A percentile compares a stretch with the other conserved stretches of the same genome.
These are phyloP conservation scores for Phytophthora melonis DNA, from an alignment of 352 stramenopile genomes.

Conservation along the genomic window DNA sequence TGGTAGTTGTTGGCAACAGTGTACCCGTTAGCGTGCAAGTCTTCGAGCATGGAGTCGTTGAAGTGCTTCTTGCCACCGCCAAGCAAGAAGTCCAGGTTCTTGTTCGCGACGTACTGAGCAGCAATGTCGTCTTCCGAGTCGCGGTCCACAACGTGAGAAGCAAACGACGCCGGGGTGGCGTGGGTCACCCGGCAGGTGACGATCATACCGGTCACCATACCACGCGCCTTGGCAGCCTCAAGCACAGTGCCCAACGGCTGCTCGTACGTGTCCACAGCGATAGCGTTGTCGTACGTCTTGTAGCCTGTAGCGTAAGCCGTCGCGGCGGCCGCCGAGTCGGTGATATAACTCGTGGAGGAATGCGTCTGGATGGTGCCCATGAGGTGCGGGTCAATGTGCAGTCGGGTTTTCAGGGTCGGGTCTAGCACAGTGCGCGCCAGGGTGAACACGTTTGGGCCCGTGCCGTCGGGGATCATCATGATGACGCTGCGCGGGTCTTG, in stretches of 20 bases:
- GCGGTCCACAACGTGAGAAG: slow-evolving; percentile 61
- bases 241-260: slow-evolving; percentile 70
- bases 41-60: slow-evolving; percentile 53
- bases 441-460: slow-evolving; percentile 69
- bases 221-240: slow-evolving; percentile 66
- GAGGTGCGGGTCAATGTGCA: slow-evolving; percentile 69
- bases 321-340: slow-evolving; percentile 62
- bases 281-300: slow-evolving; percentile 74
- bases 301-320: slow-evolving; percentile 69
- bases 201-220: slow-evolving; percentile 76
- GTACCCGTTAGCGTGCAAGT: slow-evolving; percentile 57
- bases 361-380: slow-evolving; percentile 69
- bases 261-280: slow-evolving; percentile 65
- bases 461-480: slow-evolving; percentile 83
- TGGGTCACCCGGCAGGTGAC: slow-evolving; percentile 67
- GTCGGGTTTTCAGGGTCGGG: slow-evolving; percentile 55
- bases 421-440: slow-evolving; percentile 67
- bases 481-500: slow-evolving; percentile 59
- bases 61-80: slow-evolving; percentile 65
- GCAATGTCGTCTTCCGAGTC: slow-evolving; percentile 67
- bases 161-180: slow-evolving; percentile 67
- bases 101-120: slow-evolving; percentile 69
- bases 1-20: slow-evolving; percentile 64
- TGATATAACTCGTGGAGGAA: slow-evolving; percentile 76
- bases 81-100: slow-evolving; percentile 74